phyloP scores from a whole-genome alignment of 345 rosid genomes.

The Moricandia moricandioides region DNA sequence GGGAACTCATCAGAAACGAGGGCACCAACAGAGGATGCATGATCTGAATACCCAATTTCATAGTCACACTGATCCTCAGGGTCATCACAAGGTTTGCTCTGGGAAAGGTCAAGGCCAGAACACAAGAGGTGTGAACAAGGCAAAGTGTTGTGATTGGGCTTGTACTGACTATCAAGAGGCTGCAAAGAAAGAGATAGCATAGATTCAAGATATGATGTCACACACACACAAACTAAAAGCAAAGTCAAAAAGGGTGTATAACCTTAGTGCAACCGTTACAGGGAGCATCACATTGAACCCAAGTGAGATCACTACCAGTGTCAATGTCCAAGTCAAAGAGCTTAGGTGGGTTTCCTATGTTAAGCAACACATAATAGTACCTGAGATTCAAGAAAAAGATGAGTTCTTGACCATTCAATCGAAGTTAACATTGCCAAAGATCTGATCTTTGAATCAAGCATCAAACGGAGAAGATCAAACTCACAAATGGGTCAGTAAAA shows the following conservation, averaged over 20 bases:
- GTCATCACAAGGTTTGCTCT: conserved; percentile 40
- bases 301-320: conserved; percentile 93
- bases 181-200: conserved; percentile 32
- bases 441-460: background rate
- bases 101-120: conserved; percentile 40
- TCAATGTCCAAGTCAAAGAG: conserved; percentile 80
- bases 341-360: conserved; percentile 79
- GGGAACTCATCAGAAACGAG: conserved; percentile 60
- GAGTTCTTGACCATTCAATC: background rate
- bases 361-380: conserved; percentile 61
- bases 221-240: background rate
- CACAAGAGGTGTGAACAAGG: conserved; percentile 55
- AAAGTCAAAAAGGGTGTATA: conserved; percentile 7
- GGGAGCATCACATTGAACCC: conserved; percentile 98
- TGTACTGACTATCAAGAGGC: conserved; percentile 62
- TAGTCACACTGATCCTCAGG: conserved; percentile 81
- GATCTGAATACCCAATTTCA: conserved; percentile 70
- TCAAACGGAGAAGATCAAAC: background rate
- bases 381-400: conserved; percentile 31
- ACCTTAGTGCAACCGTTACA: conserved; percentile 80
- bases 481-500: background rate
- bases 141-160: conserved; percentile 59
- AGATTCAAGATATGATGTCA: no score
- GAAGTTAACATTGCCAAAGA: conserved; percentile 5
- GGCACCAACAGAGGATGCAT: conserved; percentile 73